Percentiles rank a stretch among this genome's conserved stretches.
These are phyloP conservation scores for Balansia obtecta DNA, from an alignment of 2,329 filamentous ascomycete genomes.

Conservation along the genomic window DNA sequence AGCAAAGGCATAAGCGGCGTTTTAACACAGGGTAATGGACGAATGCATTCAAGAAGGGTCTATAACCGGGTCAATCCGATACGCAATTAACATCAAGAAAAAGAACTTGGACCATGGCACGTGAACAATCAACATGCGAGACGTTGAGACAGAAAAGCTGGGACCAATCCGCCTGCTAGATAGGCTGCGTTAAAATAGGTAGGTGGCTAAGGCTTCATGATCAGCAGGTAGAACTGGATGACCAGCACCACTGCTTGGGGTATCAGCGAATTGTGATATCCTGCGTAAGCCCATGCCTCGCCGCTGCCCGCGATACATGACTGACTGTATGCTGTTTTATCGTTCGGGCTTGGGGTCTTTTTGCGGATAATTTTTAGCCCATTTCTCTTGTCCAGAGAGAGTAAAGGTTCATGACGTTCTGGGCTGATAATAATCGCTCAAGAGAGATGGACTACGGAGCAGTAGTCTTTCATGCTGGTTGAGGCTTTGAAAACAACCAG, in stretches of 20 bases:
- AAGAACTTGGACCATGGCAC: constrained; percentile 14
- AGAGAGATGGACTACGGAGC: no score
- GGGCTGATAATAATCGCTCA: neutral
- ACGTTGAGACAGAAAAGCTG: no score
- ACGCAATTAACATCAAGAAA: constrained; percentile 26
- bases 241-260: no score
- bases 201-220: no score
- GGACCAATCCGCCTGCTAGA: no score
- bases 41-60: neutral
- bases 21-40: neutral
- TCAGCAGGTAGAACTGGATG: no score
- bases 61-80: neutral
- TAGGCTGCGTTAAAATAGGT: no score
- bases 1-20: neutral
- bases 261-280: no score
- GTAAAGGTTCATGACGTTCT: neutral
- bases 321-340: neutral
- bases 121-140: no score
- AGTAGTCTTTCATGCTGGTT: no score
- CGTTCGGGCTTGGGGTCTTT: neutral
- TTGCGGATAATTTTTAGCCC: neutral
- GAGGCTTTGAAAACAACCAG: no score
- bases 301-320: constrained; percentile 59
- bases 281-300: constrained; percentile 35
- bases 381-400: no score